Conservation (phyloP, 495 filamentous ascomycete species). For the Chaetomium tenue region DNA sequence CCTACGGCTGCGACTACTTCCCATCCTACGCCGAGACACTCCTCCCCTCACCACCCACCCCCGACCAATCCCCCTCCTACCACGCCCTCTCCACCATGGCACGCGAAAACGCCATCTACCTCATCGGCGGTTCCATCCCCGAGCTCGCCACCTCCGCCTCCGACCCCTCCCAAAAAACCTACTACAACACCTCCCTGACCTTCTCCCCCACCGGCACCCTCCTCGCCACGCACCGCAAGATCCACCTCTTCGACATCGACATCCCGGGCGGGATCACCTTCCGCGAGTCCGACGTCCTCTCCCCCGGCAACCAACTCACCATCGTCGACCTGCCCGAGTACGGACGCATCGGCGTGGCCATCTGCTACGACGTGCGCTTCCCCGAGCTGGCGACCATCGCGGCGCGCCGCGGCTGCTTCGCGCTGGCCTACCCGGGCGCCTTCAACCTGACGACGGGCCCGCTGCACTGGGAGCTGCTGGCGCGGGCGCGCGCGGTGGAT, state of each 20-base stretch:
- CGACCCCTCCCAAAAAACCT: constrained; percentile 52
- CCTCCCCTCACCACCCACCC: constrained; percentile 70
- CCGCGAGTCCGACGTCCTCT: constrained; percentile 83
- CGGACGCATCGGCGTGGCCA: constrained; percentile 78
- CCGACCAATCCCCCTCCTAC: constrained; percentile 71
- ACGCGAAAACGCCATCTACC: constrained; percentile 67
- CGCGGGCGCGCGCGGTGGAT: constrained; percentile 80
- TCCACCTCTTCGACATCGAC: constrained; percentile 98
- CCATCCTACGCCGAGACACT: constrained; percentile 87
- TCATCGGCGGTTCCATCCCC: constrained; percentile 91
- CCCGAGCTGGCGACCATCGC: constrained; percentile 91
- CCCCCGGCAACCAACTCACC: constrained; percentile 76
- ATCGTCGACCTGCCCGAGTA: constrained; percentile 82
- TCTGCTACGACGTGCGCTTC: constrained; percentile 98
- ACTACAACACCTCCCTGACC: constrained; percentile 87
- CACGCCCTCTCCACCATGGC: constrained; percentile 81
- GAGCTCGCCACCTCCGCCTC: constrained; percentile 54
- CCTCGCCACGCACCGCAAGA: constrained; percentile 86
- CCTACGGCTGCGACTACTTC: constrained; percentile 91
- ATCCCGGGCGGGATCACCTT: constrained; percentile 95
- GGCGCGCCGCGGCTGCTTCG: constrained; percentile 68
- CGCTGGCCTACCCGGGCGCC: constrained; percentile 87
- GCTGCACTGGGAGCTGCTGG: constrained; percentile 85
- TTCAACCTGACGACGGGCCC: constrained; percentile 93
- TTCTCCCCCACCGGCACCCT: constrained; percentile 75